These are phyloP conservation scores for Trifolium dubium DNA, from an alignment of 306 rosid species.

Conservation along the genomic window DNA sequence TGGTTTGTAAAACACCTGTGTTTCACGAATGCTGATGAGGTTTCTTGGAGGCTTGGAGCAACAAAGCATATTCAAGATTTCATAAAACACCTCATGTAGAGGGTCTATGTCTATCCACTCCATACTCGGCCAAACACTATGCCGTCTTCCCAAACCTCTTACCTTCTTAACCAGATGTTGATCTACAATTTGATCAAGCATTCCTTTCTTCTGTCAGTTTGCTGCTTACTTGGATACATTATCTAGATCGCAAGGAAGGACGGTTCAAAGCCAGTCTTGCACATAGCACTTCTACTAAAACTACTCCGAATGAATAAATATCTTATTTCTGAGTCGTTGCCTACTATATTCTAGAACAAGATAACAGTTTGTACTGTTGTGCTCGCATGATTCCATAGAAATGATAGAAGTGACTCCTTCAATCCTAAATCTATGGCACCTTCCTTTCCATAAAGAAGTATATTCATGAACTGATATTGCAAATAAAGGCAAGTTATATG, in stretches of 20 bases:
- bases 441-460: too few relatives aligned
- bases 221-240: slow-evolving; percentile 68
- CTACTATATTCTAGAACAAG: slow-evolving; percentile 96
- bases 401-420: slow-evolving; percentile 58
- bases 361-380: slow-evolving; percentile 94
- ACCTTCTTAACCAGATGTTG: slow-evolving; percentile 75
- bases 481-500: too few relatives aligned
- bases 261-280: slow-evolving; percentile 76
- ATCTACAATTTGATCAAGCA: slow-evolving; percentile 96
- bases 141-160: slow-evolving; percentile 96
- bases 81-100: slow-evolving; percentile 95
- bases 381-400: slow-evolving; percentile 90
- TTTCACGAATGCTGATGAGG: slow-evolving; percentile 77
- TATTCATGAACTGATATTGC: background rate
- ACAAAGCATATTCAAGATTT: slow-evolving; percentile 92
- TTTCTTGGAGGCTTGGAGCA: slow-evolving; percentile 67
- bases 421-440: too few relatives aligned
- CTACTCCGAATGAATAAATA: slow-evolving; percentile 94
- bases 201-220: slow-evolving; percentile 89
- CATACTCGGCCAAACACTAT: slow-evolving; percentile 90
- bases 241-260: too few relatives aligned
- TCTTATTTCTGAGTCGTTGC: slow-evolving; percentile 92
- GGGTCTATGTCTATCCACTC: slow-evolving; percentile 72
- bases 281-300: slow-evolving; percentile 93
- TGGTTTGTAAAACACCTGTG: slow-evolving; percentile 83